Percentiles rank a stretch among this genome's conserved stretches.
phyloP scores from a whole-genome alignment of 345 rosid genomes.

The Linum lewisii region DNA sequence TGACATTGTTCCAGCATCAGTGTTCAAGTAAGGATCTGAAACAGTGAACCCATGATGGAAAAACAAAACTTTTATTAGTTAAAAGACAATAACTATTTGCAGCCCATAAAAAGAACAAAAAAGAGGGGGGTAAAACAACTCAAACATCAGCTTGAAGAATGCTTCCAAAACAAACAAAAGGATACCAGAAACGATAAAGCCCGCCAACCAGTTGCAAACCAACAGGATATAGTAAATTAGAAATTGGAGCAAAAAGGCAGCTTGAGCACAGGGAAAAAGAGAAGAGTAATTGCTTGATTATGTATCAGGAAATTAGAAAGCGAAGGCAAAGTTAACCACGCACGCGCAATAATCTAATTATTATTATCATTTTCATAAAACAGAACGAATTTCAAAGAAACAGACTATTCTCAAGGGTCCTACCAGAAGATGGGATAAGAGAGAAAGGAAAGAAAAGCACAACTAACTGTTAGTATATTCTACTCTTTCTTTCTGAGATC shows the following conservation, averaged over 20 bases:
- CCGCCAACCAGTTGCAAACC: neutral
- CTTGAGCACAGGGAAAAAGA: neutral
- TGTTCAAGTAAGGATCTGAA: constrained; percentile 89
- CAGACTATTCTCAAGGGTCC: neutral
- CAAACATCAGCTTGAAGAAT: neutral
- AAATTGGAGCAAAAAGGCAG: neutral
- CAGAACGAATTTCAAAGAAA: neutral
- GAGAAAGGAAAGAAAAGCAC: neutral
- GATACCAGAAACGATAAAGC: neutral
- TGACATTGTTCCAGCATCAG: constrained; percentile 99
- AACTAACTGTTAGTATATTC: neutral
- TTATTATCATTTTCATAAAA: too few species aligned
- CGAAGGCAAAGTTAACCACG: neutral
- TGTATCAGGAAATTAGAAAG: neutral
- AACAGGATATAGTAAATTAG: neutral
- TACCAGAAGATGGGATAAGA: neutral
- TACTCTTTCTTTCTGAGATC: neutral
- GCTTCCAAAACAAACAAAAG: neutral
- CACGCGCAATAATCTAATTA: neutral
- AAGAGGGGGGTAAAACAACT: neutral
- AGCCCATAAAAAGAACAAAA: neutral
- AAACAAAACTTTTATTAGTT: too few species aligned
- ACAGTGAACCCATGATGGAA: neutral
- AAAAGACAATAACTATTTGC: neutral
- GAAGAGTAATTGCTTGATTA: neutral